Percentiles rank a stretch among this genome's conserved stretches.
Evolutionary conservation across 495 filamentous ascomycete genomes (phyloP).

Genomic region (Bacidia gigantensis): DNA sequence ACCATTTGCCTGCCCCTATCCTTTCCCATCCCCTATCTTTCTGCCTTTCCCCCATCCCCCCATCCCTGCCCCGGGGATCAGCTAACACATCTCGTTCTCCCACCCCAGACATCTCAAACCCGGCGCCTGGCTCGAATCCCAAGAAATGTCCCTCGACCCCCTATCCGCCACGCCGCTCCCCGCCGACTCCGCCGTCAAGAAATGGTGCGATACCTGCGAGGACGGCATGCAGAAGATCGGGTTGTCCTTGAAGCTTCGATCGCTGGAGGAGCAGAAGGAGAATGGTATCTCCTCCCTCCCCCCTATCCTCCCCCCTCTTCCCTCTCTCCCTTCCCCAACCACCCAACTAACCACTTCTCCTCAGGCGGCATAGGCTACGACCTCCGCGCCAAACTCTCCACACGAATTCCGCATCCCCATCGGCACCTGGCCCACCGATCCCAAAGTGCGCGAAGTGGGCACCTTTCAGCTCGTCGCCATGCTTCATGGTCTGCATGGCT

Average conservation of each 20-base stretch:
- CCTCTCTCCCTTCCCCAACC: slow-evolving; percentile 27
- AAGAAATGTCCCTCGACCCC: slow-evolving; percentile 35
- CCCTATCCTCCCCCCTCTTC: not conserved
- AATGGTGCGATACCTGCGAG: slow-evolving; percentile 22
- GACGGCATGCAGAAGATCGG: slow-evolving; percentile 23
- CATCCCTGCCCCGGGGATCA: not conserved
- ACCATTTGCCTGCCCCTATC: not conserved
- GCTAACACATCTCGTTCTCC: not conserved
- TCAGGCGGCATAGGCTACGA: slow-evolving; percentile 30
- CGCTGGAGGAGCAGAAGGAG: not conserved
- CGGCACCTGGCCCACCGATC: slow-evolving; percentile 50
- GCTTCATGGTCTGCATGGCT: slow-evolving; percentile 42
- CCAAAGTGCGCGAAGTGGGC: slow-evolving; percentile 45
- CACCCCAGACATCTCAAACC: slow-evolving; percentile 39
- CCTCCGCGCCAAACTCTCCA: slow-evolving; percentile 42
- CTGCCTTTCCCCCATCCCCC: not conserved
- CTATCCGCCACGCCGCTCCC: slow-evolving; percentile 21
- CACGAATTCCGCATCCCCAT: slow-evolving; percentile 47
- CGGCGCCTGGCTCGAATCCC: slow-evolving; percentile 53
- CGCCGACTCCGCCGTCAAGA: slow-evolving; percentile 18
- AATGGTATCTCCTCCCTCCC: not conserved
- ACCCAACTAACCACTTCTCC: slow-evolving; percentile 19
- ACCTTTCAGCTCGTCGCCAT: slow-evolving; percentile 44
- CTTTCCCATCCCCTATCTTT: not conserved
- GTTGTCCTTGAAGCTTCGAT: slow-evolving; percentile 3